Evolutionary conservation across 768 basidiomycete genomes (phyloP), one percentile per base, ranked within the genome.

Genomic region (Chalciporus pseudorubinellus): DNA sequence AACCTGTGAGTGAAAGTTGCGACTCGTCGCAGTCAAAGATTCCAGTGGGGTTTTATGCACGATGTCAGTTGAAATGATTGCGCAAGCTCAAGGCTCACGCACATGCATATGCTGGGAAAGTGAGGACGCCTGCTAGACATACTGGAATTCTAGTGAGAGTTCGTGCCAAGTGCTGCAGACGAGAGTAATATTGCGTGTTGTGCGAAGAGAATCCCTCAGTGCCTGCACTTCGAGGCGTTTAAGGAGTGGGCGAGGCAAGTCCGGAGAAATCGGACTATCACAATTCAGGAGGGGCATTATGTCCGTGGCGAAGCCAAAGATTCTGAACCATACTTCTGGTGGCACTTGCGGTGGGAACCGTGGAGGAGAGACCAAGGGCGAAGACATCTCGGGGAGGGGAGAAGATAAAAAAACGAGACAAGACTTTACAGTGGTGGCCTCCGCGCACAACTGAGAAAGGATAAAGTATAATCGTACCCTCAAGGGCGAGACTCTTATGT

Each of bases 271-370:
- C 11, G 38, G 36, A 20, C 13, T 33, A 28, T 51, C 55, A 18
- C 47, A 59, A 26, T 52, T 44, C 29, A 66, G 45, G 29, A 56
- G 44, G 8, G 40, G 39, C 12, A 41, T 56, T 6, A 58, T 19
- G 31, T 55, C 45, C 5, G 64, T 56, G 11, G 62, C 62, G 28
- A 59, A 48, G 29, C 29, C 16, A 43, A 68, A 68, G 26, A 68
- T 57, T 38, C 40, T 58, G 16, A 64, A 55, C 67, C 67, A 68
- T 36, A 68, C 47, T 52, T 67, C 67, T 18, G 67, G 64, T 24
- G 65, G 65, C 12, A 68, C 53, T 11, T 16, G 46, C 9, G 46
- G 43, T n/a, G 46, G n/a, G 1, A 33, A 31, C 13, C 34, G 53
- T 13, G 22, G 12, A 3, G 36, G 24, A 44, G 46, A 33, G 19